Conservation (phyloP, 441 rosid genomes). For the Pelargonium citronellum region DNA sequence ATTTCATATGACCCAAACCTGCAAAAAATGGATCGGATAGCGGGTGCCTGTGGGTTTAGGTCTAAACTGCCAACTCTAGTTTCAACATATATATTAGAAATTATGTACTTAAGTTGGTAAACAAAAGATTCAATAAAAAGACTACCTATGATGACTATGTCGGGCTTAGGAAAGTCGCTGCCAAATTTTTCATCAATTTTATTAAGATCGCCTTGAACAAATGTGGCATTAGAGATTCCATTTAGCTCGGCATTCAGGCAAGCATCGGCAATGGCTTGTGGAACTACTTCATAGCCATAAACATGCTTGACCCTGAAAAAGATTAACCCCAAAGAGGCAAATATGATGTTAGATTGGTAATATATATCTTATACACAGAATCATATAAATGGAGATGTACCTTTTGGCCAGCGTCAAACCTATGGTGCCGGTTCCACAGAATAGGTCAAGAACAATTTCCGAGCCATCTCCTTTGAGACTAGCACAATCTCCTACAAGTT, state of each 20-base stretch:
- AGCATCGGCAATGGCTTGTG: slow-evolving; percentile 87
- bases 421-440: slow-evolving; percentile 93
- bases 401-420: slow-evolving; percentile 81
- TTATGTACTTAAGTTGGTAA: no score
- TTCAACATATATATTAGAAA: no score
- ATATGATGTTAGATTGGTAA: neutral
- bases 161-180: slow-evolving; percentile 69
- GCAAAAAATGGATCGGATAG: no score
- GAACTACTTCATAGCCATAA: slow-evolving; percentile 88
- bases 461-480: slow-evolving; percentile 79
- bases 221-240: slow-evolving; percentile 70
- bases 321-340: slow-evolving; percentile 8
- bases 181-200: slow-evolving; percentile 77
- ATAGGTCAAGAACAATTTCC: slow-evolving; percentile 82
- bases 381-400: slow-evolving; percentile 28
- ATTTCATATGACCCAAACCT: no score
- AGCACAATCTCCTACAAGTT: slow-evolving; percentile 74
- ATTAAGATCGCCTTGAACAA: slow-evolving; percentile 89
- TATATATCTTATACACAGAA: neutral
- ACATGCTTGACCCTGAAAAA: slow-evolving; percentile 62
- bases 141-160: slow-evolving; percentile 74
- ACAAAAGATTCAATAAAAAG: slow-evolving; percentile 14
- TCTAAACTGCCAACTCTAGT: no score
- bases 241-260: slow-evolving; percentile 66
- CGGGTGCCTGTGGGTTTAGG: no score